Evolutionary conservation across 805 yeast genomes (phyloP), one percentile per base, ranked within the genome.

Genomic region (Sugiyamaella smithiae): DNA sequence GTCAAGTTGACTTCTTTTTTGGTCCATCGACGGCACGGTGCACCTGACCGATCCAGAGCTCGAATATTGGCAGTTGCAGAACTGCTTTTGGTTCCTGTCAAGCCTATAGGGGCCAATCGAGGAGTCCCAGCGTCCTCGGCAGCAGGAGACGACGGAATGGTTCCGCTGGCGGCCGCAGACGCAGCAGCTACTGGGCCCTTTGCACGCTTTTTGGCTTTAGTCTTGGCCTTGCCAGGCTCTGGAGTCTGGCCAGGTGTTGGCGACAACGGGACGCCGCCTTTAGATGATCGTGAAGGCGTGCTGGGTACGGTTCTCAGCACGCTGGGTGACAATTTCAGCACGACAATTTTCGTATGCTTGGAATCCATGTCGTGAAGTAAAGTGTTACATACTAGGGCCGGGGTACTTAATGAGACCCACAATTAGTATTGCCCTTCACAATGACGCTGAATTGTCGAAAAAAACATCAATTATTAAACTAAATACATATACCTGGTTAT

Each of bases 1-100:
- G 67, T 69, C 32, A 77, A 57, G 9, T 61, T 60, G 7, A 75
- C 46, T 1, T 71, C 71, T 40, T 62, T 59, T 51, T 69, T 69
- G 7, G 48, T 52, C 82, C 82, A 77, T 48, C 64, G 65, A 40
- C 80, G 63, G 41, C 73, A 68, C 14, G 72, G 71, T 31, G 59
- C 64, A 2, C 76, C 76, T 19, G 70, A 59, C 17, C 74, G 68
- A 52, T 76, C 78, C 24, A 77, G 58, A 1, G 66, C 70, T 25
- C 66, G 51, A 28, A 67, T 68, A 9, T 67, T 67, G 2, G 60
- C 45, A 9, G 53, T 43, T 45, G 33, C 33, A 11, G 48, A 25
- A 24, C 28, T 44, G 17, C 64, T 58, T 26, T 62, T 63, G n/a
- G 65, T 48, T 12, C 54, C 54, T 25, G 46, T 24, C 29, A 57